Conservation (phyloP, 1,284 basidiomycete species). For the Clitocybe nebularis region DNA sequence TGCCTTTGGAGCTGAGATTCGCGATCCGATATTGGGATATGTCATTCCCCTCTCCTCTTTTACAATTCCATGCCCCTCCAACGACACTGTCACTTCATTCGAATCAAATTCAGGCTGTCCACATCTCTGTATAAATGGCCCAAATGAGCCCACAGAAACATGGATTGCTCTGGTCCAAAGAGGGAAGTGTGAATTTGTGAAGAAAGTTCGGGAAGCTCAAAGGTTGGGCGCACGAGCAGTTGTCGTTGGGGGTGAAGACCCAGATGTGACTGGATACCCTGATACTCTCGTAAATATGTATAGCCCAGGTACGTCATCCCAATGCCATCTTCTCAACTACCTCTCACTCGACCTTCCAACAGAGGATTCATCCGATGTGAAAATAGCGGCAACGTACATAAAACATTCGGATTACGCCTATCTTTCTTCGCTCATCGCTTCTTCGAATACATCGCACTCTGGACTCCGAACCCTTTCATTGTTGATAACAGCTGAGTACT, state of each 20-base stretch:
- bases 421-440: conserved; percentile 54
- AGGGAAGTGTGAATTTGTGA: conserved; percentile 83
- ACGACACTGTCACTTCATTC: conserved; percentile 19
- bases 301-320: conserved; percentile 61
- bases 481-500: conserved; percentile 74
- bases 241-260: conserved; percentile 83
- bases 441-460: conserved; percentile 73
- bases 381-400: conserved; percentile 71
- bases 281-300: conserved; percentile 89
- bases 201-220: conserved; percentile 82
- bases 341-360: conserved; percentile 11
- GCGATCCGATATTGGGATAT: conserved; percentile 68
- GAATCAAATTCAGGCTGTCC: conserved; percentile 60
- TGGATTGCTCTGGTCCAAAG: conserved; percentile 88
- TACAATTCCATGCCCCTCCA: conserved; percentile 47
- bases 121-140: conserved; percentile 52
- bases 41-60: conserved; percentile 75
- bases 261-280: conserved; percentile 58
- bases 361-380: conserved; percentile 74
- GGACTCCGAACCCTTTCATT: conserved; percentile 69
- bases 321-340: background rate
- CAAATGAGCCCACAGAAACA: conserved; percentile 53
- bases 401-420: conserved; percentile 65
- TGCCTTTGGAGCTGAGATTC: conserved; percentile 71
- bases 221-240: conserved; percentile 80